A percentile compares a stretch with the other conserved stretches of the same genome.
These are phyloP conservation scores for Coprinopsis strossmayeri DNA, from an alignment of 768 basidiomycete genomes.

Conservation along the genomic window DNA sequence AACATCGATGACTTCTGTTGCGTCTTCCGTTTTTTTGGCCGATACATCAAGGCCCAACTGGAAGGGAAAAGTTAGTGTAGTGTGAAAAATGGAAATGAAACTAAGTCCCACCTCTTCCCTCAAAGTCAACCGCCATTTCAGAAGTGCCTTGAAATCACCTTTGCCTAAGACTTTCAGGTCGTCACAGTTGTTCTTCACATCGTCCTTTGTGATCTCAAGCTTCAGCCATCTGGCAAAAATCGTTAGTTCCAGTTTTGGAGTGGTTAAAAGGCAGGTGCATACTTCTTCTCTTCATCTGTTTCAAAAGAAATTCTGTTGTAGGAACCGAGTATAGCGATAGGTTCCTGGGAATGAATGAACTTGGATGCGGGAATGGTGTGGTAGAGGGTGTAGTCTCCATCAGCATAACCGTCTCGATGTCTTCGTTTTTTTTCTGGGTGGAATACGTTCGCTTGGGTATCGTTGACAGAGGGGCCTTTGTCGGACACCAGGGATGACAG, in stretches of 20 bases:
- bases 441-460: slow-evolving; percentile 86
- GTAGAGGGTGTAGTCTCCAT: slow-evolving; percentile 90
- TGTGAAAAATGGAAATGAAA: slow-evolving; percentile 1
- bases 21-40: slow-evolving; percentile 63
- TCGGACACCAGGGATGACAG: slow-evolving; percentile 45
- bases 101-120: slow-evolving; percentile 72
- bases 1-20: slow-evolving; percentile 65
- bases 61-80: background rate
- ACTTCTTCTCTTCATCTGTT: slow-evolving; percentile 83
- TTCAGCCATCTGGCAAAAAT: slow-evolving; percentile 56
- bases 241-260: slow-evolving; percentile 3
- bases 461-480: slow-evolving; percentile 52
- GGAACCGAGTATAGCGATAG: slow-evolving; percentile 71
- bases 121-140: slow-evolving; percentile 86
- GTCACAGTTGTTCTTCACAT: slow-evolving; percentile 76
- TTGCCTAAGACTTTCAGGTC: slow-evolving; percentile 98
- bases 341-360: slow-evolving; percentile 66
- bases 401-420: slow-evolving; percentile 90
- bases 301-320: slow-evolving; percentile 73
- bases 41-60: slow-evolving; percentile 84
- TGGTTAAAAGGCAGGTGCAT: slow-evolving; percentile 15
- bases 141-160: slow-evolving; percentile 88
- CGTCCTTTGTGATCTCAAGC: slow-evolving; percentile 65
- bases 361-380: slow-evolving; percentile 61
- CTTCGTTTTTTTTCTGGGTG: slow-evolving; percentile 96